Base-by-base conservation (phyloP, 805 yeast species). In the Kodamaea jinghongensis region DNA sequence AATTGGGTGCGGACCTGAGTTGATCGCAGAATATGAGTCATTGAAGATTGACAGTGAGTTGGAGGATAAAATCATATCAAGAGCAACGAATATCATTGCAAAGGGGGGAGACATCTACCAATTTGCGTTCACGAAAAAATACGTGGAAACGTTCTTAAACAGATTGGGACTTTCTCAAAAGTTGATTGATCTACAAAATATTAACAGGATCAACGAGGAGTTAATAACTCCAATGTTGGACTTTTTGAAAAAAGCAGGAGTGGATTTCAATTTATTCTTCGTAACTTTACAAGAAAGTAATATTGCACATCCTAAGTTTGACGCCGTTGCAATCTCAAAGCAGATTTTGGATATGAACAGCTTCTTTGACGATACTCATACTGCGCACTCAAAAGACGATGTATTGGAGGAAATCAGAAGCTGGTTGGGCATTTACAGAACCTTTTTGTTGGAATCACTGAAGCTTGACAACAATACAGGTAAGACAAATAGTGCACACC, bases 201-300 rank as follows among this genome's bases (percentile, higher is more conserved):
- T 68, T 4, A 64, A 66, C 17, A 73, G 67, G 32, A 63, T 67
- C 12, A 61, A 67, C 27, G 63, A 68, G 10, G 55, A 65, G 47
- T 57, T 86, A 6, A 53, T 86, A 4, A 73, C 73, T 2, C 82
- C 86, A 4, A 54, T 87, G 55, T 66, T 90, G 43, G 78, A 75
- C 13, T 71, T 83, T 54, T 57, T 91, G 34, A 63, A 74, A 45
- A 70, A 67, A 13, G 73, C 87, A 0, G 78, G 78, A 51, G 68
- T 87, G 33, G 96, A 89, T 55, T 93, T 79, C 62, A 89, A 89
- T 58, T 73, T 73, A 47, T 89, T 90, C 54, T 91, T 91, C 61
- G 65, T 83, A 10, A 63, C 59, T 9, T 63, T 91, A 31, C 90
- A 84, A 50, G 55, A 67, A 1, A 54, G 73, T 10, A 53, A 68